These are phyloP conservation scores for Pleurotus tuoliensis DNA, from an alignment of 768 basidiomycete species.

Conservation along the genomic window DNA sequence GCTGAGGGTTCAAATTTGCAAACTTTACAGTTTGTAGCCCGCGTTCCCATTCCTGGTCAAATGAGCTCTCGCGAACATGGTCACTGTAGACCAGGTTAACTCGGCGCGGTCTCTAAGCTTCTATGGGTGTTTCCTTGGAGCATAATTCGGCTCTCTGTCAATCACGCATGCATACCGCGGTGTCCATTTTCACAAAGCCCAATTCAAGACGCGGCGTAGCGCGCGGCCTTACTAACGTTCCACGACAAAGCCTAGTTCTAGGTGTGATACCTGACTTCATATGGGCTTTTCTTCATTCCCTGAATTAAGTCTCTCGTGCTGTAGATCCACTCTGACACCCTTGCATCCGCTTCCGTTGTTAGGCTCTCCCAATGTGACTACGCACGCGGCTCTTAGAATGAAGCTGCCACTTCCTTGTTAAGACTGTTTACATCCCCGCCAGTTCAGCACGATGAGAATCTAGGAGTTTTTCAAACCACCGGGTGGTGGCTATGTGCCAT, in stretches of 20 bases:
- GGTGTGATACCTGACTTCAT: neutral
- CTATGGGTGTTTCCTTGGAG: neutral
- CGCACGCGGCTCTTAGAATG: neutral
- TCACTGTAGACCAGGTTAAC: neutral
- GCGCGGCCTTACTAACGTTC: neutral
- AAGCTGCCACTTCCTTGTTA: constrained; percentile 4
- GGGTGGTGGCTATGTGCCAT: constrained; percentile 3
- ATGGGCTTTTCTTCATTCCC: neutral
- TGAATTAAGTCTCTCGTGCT: neutral
- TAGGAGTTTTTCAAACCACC: neutral
- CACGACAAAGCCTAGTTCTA: neutral
- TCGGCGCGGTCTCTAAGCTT: neutral
- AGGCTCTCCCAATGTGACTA: neutral
- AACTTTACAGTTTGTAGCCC: neutral
- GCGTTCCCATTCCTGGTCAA: neutral
- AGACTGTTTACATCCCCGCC: neutral
- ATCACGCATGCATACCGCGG: too few species aligned
- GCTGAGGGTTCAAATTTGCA: neutral
- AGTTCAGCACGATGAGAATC: neutral
- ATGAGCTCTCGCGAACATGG: neutral
- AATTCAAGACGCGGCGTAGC: neutral
- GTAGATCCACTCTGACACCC: neutral
- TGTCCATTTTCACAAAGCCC: neutral
- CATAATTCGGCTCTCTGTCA: neutral
- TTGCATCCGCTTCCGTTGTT: neutral